Base-by-base conservation (phyloP, 768 basidiomycete genomes). In the Boletus vinaceobasis region DNA sequence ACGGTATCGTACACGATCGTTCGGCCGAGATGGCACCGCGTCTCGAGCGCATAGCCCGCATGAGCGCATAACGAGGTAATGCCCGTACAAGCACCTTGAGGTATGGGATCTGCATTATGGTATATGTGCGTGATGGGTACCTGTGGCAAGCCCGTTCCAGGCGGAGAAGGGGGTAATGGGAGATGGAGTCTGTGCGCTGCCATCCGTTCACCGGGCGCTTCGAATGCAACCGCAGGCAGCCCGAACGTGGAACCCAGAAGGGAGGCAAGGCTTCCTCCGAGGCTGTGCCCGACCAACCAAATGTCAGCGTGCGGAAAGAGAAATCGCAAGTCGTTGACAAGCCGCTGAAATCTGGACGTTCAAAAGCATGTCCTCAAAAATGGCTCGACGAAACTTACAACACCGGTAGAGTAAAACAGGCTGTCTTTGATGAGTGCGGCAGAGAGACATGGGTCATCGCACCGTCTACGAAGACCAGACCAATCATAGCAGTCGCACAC, bases 371-470 rank as follows among this genome's bases (percentile, higher is more conserved):
- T 50, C 55, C 27, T 56, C 23, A 15, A 13, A 39, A 47, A 50
- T 4, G 26, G 37, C 10, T 15, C 27, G 46, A 46, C 48, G 40
- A 27, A 19, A 77, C 87, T 73, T 58, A 92, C 90, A 43, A 92
- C 84, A 27, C 93, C 96, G 36, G 88, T 76, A 2, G 88, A 87
- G 68, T 97, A 97, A 73, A 98, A 98, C n/a, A 97, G 72, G 61
- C 87, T 90, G 55, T 98, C 94, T 68, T 90, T 77, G 51, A 93
- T 76, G 36, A 98, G 83, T 2, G 95, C 88, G 43, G 87, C 77
- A 48, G 88, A 85, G 48, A 98, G 75, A 71, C 96, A 98, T 17
- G 79, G 78, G 49, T 84, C 80, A 58, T 91, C 87, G 69, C 96
- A 98, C 36, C 79, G 80, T 77, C 80, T 86, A 33, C 79, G 75